Evolutionary conservation across 352 stramenopile species (phyloP), one percentile per base, ranked within the genome.

Genomic region (Halophytophthora batemanensis): DNA sequence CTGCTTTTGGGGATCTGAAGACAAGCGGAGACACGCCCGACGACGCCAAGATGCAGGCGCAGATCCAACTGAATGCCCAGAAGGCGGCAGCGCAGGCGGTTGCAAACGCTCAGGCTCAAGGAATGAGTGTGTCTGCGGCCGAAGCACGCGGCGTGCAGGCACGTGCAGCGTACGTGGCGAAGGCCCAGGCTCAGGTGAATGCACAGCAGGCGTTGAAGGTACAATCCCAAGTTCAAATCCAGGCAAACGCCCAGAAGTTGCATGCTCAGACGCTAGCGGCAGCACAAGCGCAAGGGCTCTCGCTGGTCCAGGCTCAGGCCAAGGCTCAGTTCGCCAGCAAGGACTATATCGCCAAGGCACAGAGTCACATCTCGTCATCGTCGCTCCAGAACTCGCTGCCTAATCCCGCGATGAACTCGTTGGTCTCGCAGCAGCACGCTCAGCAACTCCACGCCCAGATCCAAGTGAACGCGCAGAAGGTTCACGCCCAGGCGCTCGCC

Each of bases 391-490:
- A 60, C 21, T 54, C 77, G 11, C 44, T 90, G 29, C 69, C 77
- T 1, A 77, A 59, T 45, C 59, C 78, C 15, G 51, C 69, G 11
- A 75, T 87, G 25, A 86, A 45, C 14, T 57, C 82, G 13, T 54
- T 88, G 19, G 73, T 84, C 19, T 81, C 77, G 7, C 81, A 88
- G 53, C 85, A 95, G 35, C 82, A 95, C 50, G 85, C 85, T 7
- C 82, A 92, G 51, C 82, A 96, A 45, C 61, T 95, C 23, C 82
- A 94, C 50, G 84, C 84, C 7, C 83, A 95, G 36, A 94, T 96
- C 52, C 84, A 96, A 66, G 77, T 93, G 13, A 96, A 96, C 46
- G 86, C 84, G 22, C 84, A 96, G 43, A 96, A 94, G 39, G 84
- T 96, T 14, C 84, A 96, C 34, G 83, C 84, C 0, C 84, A 96